Evolutionary conservation across 192 early-diverging fungal genomes (phyloP).

Genomic region (Backusella westeae): DNA sequence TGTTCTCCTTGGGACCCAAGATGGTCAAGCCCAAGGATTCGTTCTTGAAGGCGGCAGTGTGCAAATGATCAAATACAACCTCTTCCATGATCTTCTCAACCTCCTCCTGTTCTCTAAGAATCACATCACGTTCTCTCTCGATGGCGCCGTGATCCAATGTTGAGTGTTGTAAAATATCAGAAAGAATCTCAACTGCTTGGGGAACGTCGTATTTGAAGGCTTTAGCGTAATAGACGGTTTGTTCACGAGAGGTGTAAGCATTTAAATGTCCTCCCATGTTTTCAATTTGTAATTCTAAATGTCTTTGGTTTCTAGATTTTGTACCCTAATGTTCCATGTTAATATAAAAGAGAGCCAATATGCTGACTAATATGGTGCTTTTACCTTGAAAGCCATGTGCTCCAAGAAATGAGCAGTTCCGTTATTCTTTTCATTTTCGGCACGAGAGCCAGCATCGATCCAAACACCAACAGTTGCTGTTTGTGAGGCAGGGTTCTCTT

Average conservation of each 20-base stretch:
- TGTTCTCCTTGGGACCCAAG: constrained; percentile 92
- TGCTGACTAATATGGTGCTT: neutral
- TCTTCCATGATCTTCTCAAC: constrained; percentile 95
- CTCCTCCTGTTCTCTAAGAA: constrained; percentile 92
- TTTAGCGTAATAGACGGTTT: constrained; percentile 99
- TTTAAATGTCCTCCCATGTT: constrained; percentile 99
- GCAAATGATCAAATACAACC: constrained; percentile 98
- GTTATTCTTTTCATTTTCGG: constrained; percentile 74
- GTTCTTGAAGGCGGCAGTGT: constrained; percentile 92
- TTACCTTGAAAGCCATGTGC: constrained; percentile 98
- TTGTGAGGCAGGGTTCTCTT: constrained; percentile 74
- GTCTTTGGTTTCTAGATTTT: constrained; percentile 77
- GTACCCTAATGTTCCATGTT: constrained; percentile 64
- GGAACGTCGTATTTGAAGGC: constrained; percentile 85
- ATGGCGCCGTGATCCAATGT: constrained; percentile 81
- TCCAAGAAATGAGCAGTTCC: constrained; percentile 97
- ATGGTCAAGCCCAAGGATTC: constrained; percentile 89
- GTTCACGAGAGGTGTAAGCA: constrained; percentile 98
- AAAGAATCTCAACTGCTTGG: constrained; percentile 88
- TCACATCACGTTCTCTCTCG: constrained; percentile 97
- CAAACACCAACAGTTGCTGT: constrained; percentile 90
- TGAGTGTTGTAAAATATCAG: constrained; percentile 89
- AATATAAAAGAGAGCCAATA: neutral
- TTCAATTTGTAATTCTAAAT: constrained; percentile 94
- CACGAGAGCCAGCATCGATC: constrained; percentile 87